phyloP scores from a whole-genome alignment of 495 filamentous ascomycete species.

The Xylaria nigripes region DNA sequence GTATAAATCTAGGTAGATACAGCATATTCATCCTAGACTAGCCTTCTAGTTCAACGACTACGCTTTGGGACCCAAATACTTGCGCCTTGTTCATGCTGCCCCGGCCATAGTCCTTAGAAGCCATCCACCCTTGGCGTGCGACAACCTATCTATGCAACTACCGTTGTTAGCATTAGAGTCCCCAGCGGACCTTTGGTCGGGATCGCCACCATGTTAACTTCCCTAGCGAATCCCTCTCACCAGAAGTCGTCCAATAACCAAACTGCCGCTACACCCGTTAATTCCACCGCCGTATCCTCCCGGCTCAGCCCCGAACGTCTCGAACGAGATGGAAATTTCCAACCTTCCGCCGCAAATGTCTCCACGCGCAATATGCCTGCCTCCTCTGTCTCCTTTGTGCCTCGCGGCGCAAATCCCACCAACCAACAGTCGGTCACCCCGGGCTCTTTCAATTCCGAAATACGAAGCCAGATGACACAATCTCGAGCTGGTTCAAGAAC shows the following conservation, averaged over 20 bases:
- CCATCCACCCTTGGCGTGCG: background rate
- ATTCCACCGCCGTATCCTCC: constrained; percentile 20
- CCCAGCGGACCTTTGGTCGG: constrained; percentile 45
- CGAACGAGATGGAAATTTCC: constrained; percentile 50
- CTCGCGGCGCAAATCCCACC: constrained; percentile 55
- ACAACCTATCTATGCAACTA: constrained; percentile 14
- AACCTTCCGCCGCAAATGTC: constrained; percentile 37
- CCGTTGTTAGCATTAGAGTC: constrained; percentile 12
- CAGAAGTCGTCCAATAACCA: constrained; percentile 59
- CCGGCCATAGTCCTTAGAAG: background rate
- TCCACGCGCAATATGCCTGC: constrained; percentile 47
- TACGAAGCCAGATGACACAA: constrained; percentile 64
- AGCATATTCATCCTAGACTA: background rate
- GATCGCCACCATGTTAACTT: constrained; percentile 51
- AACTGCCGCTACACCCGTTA: constrained; percentile 30
- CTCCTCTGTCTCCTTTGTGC: constrained; percentile 51
- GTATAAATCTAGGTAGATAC: background rate
- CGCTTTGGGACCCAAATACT: background rate
- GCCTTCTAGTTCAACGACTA: background rate
- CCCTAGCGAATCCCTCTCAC: constrained; percentile 64
- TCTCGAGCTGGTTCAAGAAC: constrained; percentile 61
- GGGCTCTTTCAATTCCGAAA: constrained; percentile 86
- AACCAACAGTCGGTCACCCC: constrained; percentile 59
- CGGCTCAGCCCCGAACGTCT: constrained; percentile 30
- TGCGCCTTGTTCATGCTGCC: background rate